Conservation (phyloP, 1,284 basidiomycete genomes). For the Cutaneotrichosporon cutaneum region DNA sequence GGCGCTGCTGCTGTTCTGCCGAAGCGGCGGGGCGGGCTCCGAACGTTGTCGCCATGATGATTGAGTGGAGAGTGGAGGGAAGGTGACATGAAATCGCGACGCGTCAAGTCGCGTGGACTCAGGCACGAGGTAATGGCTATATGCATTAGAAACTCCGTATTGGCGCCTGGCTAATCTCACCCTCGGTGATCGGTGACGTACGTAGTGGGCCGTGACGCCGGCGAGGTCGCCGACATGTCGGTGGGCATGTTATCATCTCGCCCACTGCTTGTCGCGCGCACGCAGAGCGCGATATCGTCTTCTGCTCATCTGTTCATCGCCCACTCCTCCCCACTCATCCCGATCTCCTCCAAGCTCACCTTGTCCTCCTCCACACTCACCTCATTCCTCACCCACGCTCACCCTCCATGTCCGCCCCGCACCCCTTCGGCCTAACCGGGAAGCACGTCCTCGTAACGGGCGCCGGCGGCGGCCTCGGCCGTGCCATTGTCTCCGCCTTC, state of each 20-base stretch:
- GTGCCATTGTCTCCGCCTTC: constrained; percentile 8
- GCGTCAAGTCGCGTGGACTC: constrained; percentile 23
- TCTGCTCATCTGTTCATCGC: too few species aligned
- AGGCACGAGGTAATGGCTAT: background rate
- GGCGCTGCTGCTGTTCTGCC: constrained; percentile 57
- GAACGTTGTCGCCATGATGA: constrained; percentile 16
- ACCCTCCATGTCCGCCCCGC: background rate
- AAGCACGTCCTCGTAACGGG: constrained; percentile 8
- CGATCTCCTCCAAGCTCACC: too few species aligned
- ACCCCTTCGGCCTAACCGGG: constrained; percentile 1
- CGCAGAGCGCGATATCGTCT: too few species aligned
- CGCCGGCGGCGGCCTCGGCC: constrained; percentile 5
- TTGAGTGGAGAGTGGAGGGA: constrained; percentile 2
- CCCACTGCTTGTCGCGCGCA: too few species aligned
- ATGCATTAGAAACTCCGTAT: background rate
- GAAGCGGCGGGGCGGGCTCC: background rate
- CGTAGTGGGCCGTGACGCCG: too few species aligned
- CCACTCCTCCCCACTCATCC: too few species aligned
- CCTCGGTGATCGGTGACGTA: too few species aligned
- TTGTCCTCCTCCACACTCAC: background rate
- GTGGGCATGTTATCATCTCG: too few species aligned
- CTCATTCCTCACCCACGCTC: background rate
- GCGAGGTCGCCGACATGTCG: too few species aligned
- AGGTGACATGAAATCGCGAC: constrained; percentile 6
- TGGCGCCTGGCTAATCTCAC: too few species aligned